These are phyloP conservation scores for Cucurbita argyrosperma DNA, from an alignment of 306 rosid species.

Conservation along the genomic window DNA sequence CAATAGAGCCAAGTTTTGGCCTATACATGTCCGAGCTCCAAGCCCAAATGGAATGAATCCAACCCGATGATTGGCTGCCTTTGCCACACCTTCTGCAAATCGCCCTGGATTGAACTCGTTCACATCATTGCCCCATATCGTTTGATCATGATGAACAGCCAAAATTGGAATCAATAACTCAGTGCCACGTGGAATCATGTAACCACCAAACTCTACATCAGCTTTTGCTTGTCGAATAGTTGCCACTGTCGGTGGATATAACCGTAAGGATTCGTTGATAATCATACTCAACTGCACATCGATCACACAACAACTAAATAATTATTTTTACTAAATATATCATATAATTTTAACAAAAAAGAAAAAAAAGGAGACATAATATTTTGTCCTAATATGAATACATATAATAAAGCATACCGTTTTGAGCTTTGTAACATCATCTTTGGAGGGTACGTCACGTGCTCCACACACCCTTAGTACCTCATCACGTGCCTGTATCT, in stretches of 20 bases:
- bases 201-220: constrained; percentile 59
- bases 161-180: constrained; percentile 75
- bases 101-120: constrained; percentile 87
- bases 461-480: constrained; percentile 63
- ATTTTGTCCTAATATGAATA: background rate
- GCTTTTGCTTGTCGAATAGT: constrained; percentile 59
- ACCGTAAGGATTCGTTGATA: constrained; percentile 56
- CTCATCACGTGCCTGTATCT: constrained; percentile 86
- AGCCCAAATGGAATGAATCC: constrained; percentile 79
- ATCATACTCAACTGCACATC: constrained; percentile 70
- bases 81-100: constrained; percentile 58
- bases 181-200: constrained; percentile 70
- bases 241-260: constrained; percentile 80
- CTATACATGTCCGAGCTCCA: constrained; percentile 82
- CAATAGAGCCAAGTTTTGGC: constrained; percentile 81
- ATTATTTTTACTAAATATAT: too few relatives aligned
- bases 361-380: background rate
- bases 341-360: background rate
- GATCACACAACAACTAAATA: background rate
- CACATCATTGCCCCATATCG: constrained; percentile 69
- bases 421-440: constrained; percentile 70
- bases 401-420: constrained; percentile 33
- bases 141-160: constrained; percentile 82
- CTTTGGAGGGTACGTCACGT: constrained; percentile 80
- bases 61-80: constrained; percentile 68